phyloP scores from a whole-genome alignment of 2,329 filamentous ascomycete genomes.

The Leptographium lundbergii region DNA sequence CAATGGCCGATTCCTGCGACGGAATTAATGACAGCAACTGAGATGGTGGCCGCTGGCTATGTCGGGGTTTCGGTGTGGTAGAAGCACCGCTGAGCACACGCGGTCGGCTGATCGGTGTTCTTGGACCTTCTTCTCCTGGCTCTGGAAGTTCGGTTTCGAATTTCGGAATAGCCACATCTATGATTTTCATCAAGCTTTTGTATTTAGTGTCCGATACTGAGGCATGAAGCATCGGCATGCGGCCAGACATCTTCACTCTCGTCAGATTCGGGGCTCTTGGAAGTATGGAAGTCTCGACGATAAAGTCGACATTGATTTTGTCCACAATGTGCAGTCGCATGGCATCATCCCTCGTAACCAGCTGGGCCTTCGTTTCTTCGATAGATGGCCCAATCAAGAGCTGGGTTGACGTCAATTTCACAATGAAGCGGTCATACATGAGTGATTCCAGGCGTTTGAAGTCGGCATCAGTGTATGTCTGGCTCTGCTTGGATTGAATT shows the following conservation, averaged over 20 bases:
- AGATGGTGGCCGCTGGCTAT: slow-evolving; percentile 49
- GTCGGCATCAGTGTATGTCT: slow-evolving; percentile 79
- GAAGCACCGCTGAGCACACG: slow-evolving; percentile 34
- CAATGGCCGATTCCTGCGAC: slow-evolving; percentile 56
- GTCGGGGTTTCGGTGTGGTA: slow-evolving; percentile 28
- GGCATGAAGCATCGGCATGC: slow-evolving; percentile 82
- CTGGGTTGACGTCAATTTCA: slow-evolving; percentile 90
- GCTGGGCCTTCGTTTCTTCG: slow-evolving; percentile 73
- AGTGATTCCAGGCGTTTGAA: slow-evolving; percentile 76
- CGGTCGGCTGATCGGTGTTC: slow-evolving; percentile 20
- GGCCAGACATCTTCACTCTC: slow-evolving; percentile 81
- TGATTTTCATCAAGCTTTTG: slow-evolving; percentile 90
- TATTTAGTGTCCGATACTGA: slow-evolving; percentile 92
- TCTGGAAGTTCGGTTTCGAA: slow-evolving; percentile 39
- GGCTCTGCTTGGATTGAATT: slow-evolving; percentile 80
- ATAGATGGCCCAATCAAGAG: slow-evolving; percentile 90
- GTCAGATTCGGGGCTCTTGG: slow-evolving; percentile 89
- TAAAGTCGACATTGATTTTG: slow-evolving; percentile 93
- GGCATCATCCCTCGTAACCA: slow-evolving; percentile 53
- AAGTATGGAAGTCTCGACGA: slow-evolving; percentile 92
- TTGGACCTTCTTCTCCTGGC: neutral
- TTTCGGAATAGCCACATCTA: slow-evolving; percentile 88
- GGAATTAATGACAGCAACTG: slow-evolving; percentile 53
- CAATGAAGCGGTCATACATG: slow-evolving; percentile 95
- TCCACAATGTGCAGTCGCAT: slow-evolving; percentile 84